Evolutionary conservation across 1,139 yeast species (phyloP).

Genomic region (Yamadazyma blattariae): DNA sequence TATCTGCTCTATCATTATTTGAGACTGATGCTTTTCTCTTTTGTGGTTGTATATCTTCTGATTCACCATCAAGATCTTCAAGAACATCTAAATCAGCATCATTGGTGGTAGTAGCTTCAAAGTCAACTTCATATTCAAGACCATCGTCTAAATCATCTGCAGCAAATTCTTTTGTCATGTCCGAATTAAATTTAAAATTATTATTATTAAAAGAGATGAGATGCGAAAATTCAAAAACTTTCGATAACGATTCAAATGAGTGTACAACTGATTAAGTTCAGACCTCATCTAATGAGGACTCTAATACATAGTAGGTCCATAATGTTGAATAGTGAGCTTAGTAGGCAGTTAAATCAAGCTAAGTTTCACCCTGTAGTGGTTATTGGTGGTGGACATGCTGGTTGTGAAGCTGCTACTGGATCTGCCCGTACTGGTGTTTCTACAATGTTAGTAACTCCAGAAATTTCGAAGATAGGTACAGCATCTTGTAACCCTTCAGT

Average conservation of each 20-base stretch:
- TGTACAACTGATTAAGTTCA: too few species aligned
- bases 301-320: neutral
- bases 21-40: neutral
- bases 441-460: slow-evolving; percentile 80
- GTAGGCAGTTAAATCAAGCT: slow-evolving; percentile 24
- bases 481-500: slow-evolving; percentile 97
- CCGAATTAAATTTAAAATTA: too few species aligned
- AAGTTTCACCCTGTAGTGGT: slow-evolving; percentile 69
- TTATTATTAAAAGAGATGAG: slow-evolving; percentile 9
- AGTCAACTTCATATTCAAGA: slow-evolving; percentile 51
- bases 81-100: slow-evolving; percentile 6
- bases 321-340: slow-evolving; percentile 39
- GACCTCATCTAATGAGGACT: too few species aligned
- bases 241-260: neutral
- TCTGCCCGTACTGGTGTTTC: slow-evolving; percentile 78
- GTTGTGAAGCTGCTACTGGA: slow-evolving; percentile 96
- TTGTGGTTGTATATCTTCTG: neutral
- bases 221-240: slow-evolving; percentile 2
- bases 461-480: slow-evolving; percentile 73
- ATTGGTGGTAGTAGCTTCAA: slow-evolving; percentile 7
- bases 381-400: slow-evolving; percentile 99
- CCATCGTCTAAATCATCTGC: slow-evolving; percentile 70
- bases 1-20: too few species aligned
- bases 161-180: slow-evolving; percentile 8
- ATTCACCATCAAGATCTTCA: slow-evolving; percentile 7